Evolutionary conservation across 148 eudicot genomes (phyloP), one percentile per base, ranked within the genome.

Genomic region (Amaranthus cruentus): DNA sequence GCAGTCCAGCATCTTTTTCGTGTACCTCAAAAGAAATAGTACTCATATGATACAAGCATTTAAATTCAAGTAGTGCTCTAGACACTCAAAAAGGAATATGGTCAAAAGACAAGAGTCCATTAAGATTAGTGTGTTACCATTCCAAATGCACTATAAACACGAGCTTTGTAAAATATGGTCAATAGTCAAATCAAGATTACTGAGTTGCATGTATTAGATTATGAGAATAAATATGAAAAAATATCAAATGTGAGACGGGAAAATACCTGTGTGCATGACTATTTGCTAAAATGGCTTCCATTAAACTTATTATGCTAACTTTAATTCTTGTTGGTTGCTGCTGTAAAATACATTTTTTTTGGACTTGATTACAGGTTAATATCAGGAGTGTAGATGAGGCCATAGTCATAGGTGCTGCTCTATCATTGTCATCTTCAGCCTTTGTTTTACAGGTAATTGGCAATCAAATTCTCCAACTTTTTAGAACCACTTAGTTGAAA

Each of bases 361-460:
- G 66, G 69, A 47, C 47, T 50, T 18, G 4, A 79, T 6, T 79
- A 81, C 85, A 94, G 98, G 98, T 94, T 47, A 91, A 94, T 62
- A 94, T 94, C 83, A 85, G 98, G 79, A 94, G 96, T 71, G 68
- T 94, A 53, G 98, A 94, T 76, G 98, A 94, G 85, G 98, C 98
- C 42, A 79, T 94, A 72, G 94, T 91, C 47, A 94, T 94, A 62
- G 98, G 98, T 60, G 98, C 98, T 81, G 98, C 98, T 75, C 86
- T 94, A 70, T 94, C 98, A 55, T 78, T 94, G 78, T 94, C 98
- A 61, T 94, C 98, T 78, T 94, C 98, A 47, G 98, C 98, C 68
- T 94, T 94, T 81, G 98, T 94, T 76, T 88, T 94, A 72, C 98
- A 94, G 98, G 98, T 91, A 85, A 15, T 83, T 55, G 50, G 38